Evolutionary conservation across 2,329 filamentous ascomycete species (phyloP), one percentile per base, ranked within the genome.

Genomic region (Aspergillus aculeatus): DNA sequence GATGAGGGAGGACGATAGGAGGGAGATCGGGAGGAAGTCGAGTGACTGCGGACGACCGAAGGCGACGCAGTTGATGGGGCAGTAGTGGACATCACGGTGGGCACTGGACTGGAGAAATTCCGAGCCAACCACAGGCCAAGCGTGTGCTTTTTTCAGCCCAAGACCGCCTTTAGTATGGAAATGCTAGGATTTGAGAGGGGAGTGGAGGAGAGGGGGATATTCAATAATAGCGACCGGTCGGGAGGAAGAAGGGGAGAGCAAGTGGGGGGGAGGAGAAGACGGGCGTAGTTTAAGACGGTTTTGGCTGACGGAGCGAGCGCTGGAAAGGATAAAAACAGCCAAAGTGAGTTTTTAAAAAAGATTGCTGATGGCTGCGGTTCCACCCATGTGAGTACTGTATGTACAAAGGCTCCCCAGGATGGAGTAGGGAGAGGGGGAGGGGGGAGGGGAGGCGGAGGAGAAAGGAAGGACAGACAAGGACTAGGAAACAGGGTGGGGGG

Each of bases 21-120:
- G 60, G 73, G 67, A 66, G 77, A 74, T 67, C 78, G 76, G 71
- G 78, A 78, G 57, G 78, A 81, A 62, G 73, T 78, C 62, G 81
- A 82, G 60, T 80, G 77, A 66, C 78, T 83, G 69, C 82, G 81
- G 63, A 78, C 77, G 61, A 84, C 71, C 54, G 79, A 71, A 21
- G 81, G 74, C 62, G 78, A 71, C 62, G 78, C 77, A 63, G 79
- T 76, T 54, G 75, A 74, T 49, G 72, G 69, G 59, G 82, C 77
- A 63, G 81, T 75, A 57, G 80, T 74, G 66, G 78, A 78, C 78
- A 80, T 80, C 63, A 68, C 68, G 67, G 67, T 64, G 64, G 50
- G 58, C 26, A 44, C 38, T 24, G 44, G 48, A 54, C 50, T 60
- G 19, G 14, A 47, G 31, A 23, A 55, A 55, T 47, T 60, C 47